Percentiles rank a stretch among this genome's conserved stretches.
Evolutionary conservation across 345 rosid genomes (phyloP).

Genomic region (Eucalyptus globulus): DNA sequence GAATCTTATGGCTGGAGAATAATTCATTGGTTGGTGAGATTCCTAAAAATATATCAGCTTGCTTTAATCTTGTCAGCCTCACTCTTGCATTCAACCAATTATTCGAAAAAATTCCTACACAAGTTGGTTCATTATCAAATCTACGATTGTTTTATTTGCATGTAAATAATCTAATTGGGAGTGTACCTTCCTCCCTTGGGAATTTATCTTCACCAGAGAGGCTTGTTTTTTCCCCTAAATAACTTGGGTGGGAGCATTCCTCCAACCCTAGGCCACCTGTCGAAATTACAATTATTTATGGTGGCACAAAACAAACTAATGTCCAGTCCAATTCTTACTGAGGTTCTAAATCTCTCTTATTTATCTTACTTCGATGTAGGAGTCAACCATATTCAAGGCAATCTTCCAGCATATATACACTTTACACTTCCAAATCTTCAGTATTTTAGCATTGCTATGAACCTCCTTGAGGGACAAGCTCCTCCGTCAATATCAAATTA

Average conservation of each 20-base stretch:
- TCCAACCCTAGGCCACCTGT: neutral
- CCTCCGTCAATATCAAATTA: neutral
- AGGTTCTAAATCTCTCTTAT: neutral
- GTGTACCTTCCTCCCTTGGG: neutral
- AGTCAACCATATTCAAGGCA: neutral
- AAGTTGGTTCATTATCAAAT: neutral
- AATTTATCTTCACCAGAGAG: neutral
- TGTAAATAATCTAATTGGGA: neutral
- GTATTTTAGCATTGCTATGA: neutral
- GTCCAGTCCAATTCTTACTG: neutral
- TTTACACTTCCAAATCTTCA: neutral
- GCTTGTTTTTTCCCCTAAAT: neutral
- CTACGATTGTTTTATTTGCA: neutral
- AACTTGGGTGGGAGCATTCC: neutral
- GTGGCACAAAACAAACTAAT: neutral
- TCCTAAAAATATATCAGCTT: neutral
- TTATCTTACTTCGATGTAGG: accelerated
- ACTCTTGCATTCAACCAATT: neutral
- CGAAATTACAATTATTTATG: neutral
- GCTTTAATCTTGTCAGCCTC: neutral
- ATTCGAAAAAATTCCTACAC: neutral
- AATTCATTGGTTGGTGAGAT: neutral
- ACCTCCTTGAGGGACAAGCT: neutral
- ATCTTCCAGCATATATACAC: neutral
- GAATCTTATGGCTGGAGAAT: accelerated